Base-by-base conservation (phyloP, 192 early-diverging fungal genomes). In the Chytriomyces hyalinus region DNA sequence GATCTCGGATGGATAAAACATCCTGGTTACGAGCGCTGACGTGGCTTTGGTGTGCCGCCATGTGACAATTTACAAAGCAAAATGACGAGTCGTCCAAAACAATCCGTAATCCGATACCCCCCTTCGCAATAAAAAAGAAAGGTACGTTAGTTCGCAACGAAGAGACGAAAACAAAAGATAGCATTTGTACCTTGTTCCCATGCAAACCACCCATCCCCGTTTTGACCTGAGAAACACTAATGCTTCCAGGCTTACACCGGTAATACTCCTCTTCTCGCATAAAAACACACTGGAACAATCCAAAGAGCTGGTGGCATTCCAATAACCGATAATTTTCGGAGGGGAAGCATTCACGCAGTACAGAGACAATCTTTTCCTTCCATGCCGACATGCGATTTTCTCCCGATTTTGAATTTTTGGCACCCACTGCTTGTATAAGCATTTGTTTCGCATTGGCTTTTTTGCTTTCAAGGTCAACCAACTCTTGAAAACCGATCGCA, bases 261-360 rank as follows among this genome's bases (percentile, higher is more conserved):
- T 90, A 80, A 8, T 84, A 81, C 46, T 82, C 87, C 53, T 89
- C 82, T 43, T 85, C 87, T 62, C 89, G 83, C 6, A 94, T 87
- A 85, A 98, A 96, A 15, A 96, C 88, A 68, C 91, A 93, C 61
- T 94, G 91, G 78, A 96, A 96, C 62, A 99, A 85, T 6, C 97
- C 97, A 28, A 99, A 94, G 65, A 98, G 84, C 81, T 94, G 90
- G 50, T 92, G 90, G 44, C 92, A 87, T 67, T 91, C 91, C 20
- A 96, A 66, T 5, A 91, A 80, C 46, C 86, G 87, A 67, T 92
- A 95, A 7, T 77, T 76, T 82, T 49, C 71, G 26, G 64, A 46
- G 4, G 81, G 86, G 57, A 90, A 86, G 10, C 82, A 79, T 9
- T 87, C 83, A 6, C 84, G 65, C 50, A 97, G 86, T 28, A 85